Percentiles rank a stretch among this genome's conserved stretches.
Conservation (phyloP, 768 basidiomycete genomes). For the Hygrophorus russula region DNA sequence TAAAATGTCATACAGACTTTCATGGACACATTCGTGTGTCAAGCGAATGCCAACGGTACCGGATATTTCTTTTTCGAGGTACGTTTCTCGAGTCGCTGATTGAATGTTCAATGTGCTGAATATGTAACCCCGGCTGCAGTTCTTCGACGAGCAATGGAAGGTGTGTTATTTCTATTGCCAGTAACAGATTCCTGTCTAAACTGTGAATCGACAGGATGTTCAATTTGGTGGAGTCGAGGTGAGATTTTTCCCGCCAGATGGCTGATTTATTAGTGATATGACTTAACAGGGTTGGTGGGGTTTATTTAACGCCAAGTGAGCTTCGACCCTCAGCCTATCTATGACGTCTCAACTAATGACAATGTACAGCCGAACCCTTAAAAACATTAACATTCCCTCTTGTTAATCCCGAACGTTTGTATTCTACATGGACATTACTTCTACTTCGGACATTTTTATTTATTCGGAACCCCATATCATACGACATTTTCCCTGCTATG, state of each 20-base stretch:
- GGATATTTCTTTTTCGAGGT: constrained; percentile 86
- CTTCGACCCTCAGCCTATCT: neutral
- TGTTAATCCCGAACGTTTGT: too few species aligned
- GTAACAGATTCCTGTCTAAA: constrained; percentile 3
- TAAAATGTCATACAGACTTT: constrained; percentile 40
- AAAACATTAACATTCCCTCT: too few species aligned
- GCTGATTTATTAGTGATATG: constrained; percentile 1
- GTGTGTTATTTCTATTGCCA: constrained; percentile 19
- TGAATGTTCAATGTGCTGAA: neutral
- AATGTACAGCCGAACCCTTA: neutral
- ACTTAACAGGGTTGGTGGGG: constrained; percentile 35
- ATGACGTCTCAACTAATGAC: neutral
- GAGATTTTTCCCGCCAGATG: neutral
- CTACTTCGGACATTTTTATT: too few species aligned
- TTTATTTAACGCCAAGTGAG: constrained; percentile 31
- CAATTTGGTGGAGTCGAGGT: constrained; percentile 72
- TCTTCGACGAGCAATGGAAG: constrained; percentile 79
- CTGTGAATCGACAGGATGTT: constrained; percentile 25
- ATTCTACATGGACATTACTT: neutral
- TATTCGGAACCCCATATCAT: too few species aligned
- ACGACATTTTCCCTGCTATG: too few species aligned
- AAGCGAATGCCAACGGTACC: constrained; percentile 71
- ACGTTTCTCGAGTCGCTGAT: constrained; percentile 10
- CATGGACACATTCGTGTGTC: constrained; percentile 80
- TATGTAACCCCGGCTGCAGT: constrained; percentile 26